These are phyloP conservation scores for Metschnikowia continentalis DNA, from an alignment of 805 yeast species.

Conservation along the genomic window DNA sequence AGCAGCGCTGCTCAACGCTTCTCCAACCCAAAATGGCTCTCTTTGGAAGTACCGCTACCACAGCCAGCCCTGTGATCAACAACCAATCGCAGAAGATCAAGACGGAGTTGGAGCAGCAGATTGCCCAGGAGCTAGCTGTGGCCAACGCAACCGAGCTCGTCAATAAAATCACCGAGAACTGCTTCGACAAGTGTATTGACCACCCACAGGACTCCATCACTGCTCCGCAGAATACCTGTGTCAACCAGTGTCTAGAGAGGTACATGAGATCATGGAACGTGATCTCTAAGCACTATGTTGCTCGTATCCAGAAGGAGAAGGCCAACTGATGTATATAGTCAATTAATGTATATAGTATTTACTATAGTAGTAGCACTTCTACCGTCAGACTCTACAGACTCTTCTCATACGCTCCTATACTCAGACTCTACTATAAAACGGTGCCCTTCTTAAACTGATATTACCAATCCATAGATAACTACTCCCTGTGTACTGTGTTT, in stretches of 20 bases:
- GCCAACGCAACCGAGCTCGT: slow-evolving; percentile 88
- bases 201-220: slow-evolving; percentile 53
- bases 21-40: slow-evolving; percentile 12
- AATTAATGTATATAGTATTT: not conserved
- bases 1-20: slow-evolving; percentile 1
- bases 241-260: slow-evolving; percentile 75
- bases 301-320: slow-evolving; percentile 54
- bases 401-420: too few species aligned
- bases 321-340: slow-evolving; percentile 4
- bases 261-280: slow-evolving; percentile 91
- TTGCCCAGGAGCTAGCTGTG: slow-evolving; percentile 81
- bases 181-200: slow-evolving; percentile 73
- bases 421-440: too few species aligned
- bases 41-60: slow-evolving; percentile 13
- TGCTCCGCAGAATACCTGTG: slow-evolving; percentile 58
- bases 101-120: slow-evolving; percentile 62
- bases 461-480: too few species aligned
- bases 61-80: slow-evolving; percentile 9
- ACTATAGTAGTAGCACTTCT: not conserved
- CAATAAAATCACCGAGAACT: slow-evolving; percentile 78
- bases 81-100: slow-evolving; percentile 32
- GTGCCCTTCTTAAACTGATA: too few species aligned
- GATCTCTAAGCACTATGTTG: slow-evolving; percentile 70
- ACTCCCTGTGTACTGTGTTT: too few species aligned
- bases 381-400: too few species aligned